Conservation (phyloP, 805 yeast species). For the Wickerhamomyces rabaulensis region DNA sequence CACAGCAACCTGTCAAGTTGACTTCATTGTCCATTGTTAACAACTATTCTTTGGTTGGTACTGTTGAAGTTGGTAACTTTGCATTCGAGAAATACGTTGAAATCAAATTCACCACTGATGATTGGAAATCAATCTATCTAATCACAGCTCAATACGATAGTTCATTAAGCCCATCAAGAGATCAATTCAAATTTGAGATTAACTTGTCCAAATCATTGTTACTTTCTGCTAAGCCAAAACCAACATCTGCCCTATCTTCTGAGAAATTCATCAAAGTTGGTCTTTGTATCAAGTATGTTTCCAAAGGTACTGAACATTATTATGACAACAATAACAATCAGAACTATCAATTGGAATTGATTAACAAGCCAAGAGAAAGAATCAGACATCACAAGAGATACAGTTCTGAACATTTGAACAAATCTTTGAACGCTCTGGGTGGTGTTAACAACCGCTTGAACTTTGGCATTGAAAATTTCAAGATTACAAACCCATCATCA, state of each 20-base stretch:
- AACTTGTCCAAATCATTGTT: constrained; percentile 29
- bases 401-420: background rate
- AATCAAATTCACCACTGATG: constrained; percentile 45
- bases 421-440: background rate
- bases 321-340: constrained; percentile 37
- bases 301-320: constrained; percentile 22
- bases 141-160: constrained; percentile 24
- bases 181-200: constrained; percentile 45
- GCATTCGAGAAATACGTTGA: constrained; percentile 35
- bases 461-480: background rate
- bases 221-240: constrained; percentile 8
- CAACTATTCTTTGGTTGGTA: constrained; percentile 34
- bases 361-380: constrained; percentile 12
- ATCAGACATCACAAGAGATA: background rate
- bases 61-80: constrained; percentile 33
- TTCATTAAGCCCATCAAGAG: constrained; percentile 24
- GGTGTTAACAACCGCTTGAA: background rate
- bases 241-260: constrained; percentile 7
- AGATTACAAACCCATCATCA: constrained; percentile 1
- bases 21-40: constrained; percentile 35
- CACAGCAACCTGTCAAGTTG: constrained; percentile 28
- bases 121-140: constrained; percentile 44
- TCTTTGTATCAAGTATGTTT: constrained; percentile 36
- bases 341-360: constrained; percentile 32
- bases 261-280: constrained; percentile 20